These are phyloP conservation scores for Verruconis gallopava DNA, from an alignment of 2,329 filamentous ascomycete species.

Conservation along the genomic window DNA sequence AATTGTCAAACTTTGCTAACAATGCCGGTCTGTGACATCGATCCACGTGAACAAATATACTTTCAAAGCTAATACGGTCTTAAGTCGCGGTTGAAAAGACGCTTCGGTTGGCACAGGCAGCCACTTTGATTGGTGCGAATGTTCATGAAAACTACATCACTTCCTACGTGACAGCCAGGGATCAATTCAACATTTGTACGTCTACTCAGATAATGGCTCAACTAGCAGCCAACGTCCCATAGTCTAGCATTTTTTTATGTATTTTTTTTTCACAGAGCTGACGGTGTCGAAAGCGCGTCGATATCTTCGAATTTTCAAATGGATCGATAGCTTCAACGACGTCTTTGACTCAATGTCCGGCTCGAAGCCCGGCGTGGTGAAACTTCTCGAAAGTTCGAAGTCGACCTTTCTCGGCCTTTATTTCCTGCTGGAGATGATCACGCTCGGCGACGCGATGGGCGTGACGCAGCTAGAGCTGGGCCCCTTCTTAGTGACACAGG, in stretches of 20 bases:
- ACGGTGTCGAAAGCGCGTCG: slow-evolving; percentile 3
- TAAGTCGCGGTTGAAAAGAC: slow-evolving; percentile 7
- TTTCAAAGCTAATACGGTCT: neutral
- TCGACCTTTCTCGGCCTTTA: slow-evolving; percentile 53
- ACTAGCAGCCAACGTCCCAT: too few species aligned
- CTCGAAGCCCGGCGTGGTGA: neutral
- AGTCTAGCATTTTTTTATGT: too few species aligned
- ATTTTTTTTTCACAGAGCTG: neutral
- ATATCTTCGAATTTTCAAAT: slow-evolving; percentile 6
- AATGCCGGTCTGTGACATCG: slow-evolving; percentile 5
- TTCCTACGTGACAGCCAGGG: neutral
- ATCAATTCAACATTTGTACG: slow-evolving; percentile 5
- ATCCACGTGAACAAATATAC: too few species aligned
- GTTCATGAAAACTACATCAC: neutral
- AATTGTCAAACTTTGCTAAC: slow-evolving; percentile 8
- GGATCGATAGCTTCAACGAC: slow-evolving; percentile 6
- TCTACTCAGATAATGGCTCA: neutral
- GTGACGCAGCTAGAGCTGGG: slow-evolving; percentile 32
- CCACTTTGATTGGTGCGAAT: slow-evolving; percentile 2
- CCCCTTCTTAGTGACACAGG: slow-evolving; percentile 41
- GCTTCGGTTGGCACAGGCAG: slow-evolving; percentile 4
- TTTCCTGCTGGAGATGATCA: slow-evolving; percentile 52
- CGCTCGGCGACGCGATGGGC: slow-evolving; percentile 43
- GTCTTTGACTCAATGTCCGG: neutral
- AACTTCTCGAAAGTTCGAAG: slow-evolving; percentile 28